phyloP scores from a whole-genome alignment of 306 rosid species.

The Fragaria iinumae region DNA sequence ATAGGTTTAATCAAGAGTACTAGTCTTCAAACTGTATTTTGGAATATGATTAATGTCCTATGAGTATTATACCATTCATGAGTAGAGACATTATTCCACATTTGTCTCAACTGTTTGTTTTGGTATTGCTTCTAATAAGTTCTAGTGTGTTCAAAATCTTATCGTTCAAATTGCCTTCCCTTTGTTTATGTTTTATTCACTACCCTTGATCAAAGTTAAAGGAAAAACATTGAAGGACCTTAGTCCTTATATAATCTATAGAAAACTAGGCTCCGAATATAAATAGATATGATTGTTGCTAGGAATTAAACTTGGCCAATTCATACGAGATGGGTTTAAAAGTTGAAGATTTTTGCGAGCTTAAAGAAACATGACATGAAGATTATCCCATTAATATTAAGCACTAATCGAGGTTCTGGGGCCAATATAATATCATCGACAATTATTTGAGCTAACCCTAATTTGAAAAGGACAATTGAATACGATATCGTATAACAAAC shows the following conservation, averaged over 20 bases:
- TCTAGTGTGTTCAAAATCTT: neutral
- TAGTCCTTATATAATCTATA: neutral
- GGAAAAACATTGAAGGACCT: neutral
- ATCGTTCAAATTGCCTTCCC: neutral
- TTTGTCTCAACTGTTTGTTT: constrained; percentile 11
- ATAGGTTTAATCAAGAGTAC: constrained; percentile 1
- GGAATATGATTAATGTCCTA: neutral
- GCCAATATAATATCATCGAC: too few relatives aligned
- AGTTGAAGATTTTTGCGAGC: neutral
- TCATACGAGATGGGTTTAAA: neutral
- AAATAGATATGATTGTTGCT: neutral
- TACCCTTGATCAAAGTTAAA: neutral
- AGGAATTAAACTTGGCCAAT: neutral
- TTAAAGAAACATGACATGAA: neutral
- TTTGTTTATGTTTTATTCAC: neutral
- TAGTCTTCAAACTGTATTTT: neutral
- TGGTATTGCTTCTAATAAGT: neutral
- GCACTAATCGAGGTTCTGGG: neutral
- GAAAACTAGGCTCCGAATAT: neutral
- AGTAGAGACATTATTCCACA: neutral
- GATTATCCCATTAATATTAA: neutral
- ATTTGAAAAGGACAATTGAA: too few relatives aligned
- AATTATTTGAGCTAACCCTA: too few relatives aligned
- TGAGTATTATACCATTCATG: neutral
- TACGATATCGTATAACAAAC: too few relatives aligned